phyloP scores from a whole-genome alignment of 1,284 basidiomycete genomes.

The Cryptococcus wingfieldii region DNA sequence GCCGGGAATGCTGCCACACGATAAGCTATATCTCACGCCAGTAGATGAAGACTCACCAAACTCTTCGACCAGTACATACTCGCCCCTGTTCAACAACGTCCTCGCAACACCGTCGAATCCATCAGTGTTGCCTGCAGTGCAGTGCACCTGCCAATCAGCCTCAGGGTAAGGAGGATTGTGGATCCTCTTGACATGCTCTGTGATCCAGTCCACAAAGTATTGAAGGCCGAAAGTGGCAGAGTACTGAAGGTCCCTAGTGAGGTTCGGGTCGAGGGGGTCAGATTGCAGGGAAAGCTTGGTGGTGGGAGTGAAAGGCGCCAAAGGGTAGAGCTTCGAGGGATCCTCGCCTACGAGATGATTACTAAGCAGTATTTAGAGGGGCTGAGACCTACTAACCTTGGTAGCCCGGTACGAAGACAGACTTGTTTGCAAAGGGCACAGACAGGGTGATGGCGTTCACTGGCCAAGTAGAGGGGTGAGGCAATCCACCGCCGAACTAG shows the following conservation, averaged over 20 bases:
- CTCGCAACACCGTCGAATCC: constrained; percentile 29
- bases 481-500: constrained; percentile 29
- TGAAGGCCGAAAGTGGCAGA: constrained; percentile 21
- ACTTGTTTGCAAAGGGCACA: constrained; percentile 26
- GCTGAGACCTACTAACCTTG: constrained; percentile 12
- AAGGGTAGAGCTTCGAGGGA: constrained; percentile 11
- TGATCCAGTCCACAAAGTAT: constrained; percentile 26
- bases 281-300: constrained; percentile 6
- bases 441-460: constrained; percentile 33
- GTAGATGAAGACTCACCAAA: constrained; percentile 23
- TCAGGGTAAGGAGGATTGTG: constrained; percentile 24
- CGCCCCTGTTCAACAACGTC: constrained; percentile 23
- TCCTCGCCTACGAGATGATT: background rate
- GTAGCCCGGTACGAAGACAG: constrained; percentile 31
- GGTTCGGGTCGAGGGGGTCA: constrained; percentile 16
- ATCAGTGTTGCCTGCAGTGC: constrained; percentile 36
- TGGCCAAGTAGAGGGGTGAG: constrained; percentile 30
- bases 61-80: constrained; percentile 34
- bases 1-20: constrained; percentile 54
- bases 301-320: constrained; percentile 17
- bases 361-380: too few relatives aligned
- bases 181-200: constrained; percentile 23
- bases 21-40: background rate
- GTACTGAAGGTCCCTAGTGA: constrained; percentile 28
- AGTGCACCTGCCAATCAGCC: constrained; percentile 27